These are phyloP conservation scores for Russula emetica DNA, from an alignment of 768 basidiomycete genomes.

Conservation along the genomic window DNA sequence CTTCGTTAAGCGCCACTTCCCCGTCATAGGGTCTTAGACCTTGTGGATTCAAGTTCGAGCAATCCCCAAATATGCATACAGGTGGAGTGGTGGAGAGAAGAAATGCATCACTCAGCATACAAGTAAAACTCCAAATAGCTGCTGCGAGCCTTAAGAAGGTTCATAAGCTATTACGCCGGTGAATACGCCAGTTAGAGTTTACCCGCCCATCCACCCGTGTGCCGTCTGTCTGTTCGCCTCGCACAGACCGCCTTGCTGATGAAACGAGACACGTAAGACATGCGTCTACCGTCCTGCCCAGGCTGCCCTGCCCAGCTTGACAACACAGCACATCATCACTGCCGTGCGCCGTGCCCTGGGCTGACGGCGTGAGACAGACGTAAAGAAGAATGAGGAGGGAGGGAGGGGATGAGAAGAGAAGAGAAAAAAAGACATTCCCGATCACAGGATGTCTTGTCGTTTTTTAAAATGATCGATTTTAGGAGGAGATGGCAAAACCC, in stretches of 20 bases:
- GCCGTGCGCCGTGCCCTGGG: neutral
- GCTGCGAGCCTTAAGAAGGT: neutral
- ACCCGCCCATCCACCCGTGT: neutral
- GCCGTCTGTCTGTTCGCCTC: slow-evolving; percentile 9
- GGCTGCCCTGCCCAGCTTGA: neutral
- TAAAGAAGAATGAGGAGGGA: neutral
- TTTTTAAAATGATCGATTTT: neutral
- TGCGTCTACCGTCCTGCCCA: neutral
- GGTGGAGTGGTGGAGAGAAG: too few species aligned
- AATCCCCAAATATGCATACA: neutral
- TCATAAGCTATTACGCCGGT: neutral
- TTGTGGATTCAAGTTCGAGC: neutral
- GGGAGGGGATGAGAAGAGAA: too few species aligned
- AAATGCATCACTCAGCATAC: neutral
- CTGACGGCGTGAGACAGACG: neutral
- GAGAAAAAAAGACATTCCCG: neutral
- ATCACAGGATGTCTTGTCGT: neutral
- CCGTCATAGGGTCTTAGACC: neutral
- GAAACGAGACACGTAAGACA: slow-evolving; percentile 16
- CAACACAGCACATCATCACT: neutral
- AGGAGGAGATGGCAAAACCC: neutral
- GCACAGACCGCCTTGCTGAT: slow-evolving; percentile 12
- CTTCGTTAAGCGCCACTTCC: slow-evolving; percentile 14
- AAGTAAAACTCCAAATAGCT: neutral
- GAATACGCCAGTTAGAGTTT: slow-evolving; percentile 9